Percentiles rank a stretch among this genome's conserved stretches.
Conservation (phyloP, 2,329 filamentous ascomycete genomes). For the Trichoderma atroviride region DNA sequence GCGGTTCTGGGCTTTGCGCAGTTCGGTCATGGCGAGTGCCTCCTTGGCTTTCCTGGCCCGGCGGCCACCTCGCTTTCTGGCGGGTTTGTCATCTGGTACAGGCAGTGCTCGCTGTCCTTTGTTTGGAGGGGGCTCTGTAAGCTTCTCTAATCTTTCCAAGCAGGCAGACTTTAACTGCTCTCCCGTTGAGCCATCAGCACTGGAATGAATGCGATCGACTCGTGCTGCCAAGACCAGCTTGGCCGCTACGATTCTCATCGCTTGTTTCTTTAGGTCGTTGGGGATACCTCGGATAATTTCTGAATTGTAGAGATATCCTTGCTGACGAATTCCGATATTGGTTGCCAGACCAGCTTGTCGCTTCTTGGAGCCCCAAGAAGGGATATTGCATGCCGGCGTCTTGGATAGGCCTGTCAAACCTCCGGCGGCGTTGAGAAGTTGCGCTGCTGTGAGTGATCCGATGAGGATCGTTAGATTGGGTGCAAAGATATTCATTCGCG, state of each 20-base stretch:
- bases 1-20: conserved; percentile 93
- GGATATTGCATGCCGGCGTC: conserved; percentile 89
- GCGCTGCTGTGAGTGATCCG: conserved; percentile 88
- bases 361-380: conserved; percentile 88
- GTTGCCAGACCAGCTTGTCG: conserved; percentile 84
- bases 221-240: conserved; percentile 94
- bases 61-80: conserved; percentile 87
- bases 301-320: conserved; percentile 92
- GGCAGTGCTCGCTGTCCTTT: conserved; percentile 85
- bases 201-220: conserved; percentile 82
- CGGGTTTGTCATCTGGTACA: conserved; percentile 92
- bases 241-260: conserved; percentile 89
- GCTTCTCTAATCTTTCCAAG: conserved; percentile 83
- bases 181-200: conserved; percentile 79
- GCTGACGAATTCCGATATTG: conserved; percentile 86
- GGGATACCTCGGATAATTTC: conserved; percentile 85
- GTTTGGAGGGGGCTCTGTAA: conserved; percentile 89
- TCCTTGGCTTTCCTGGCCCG: conserved; percentile 94
- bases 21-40: conserved; percentile 92
- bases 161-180: conserved; percentile 81
- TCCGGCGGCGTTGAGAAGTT: conserved; percentile 93
- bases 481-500: conserved; percentile 93
- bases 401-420: conserved; percentile 87
- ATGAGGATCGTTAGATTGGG: conserved; percentile 91
- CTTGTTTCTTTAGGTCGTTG: conserved; percentile 85